phyloP scores from a whole-genome alignment of 1,139 yeast species.

The Pichia sp. region DNA sequence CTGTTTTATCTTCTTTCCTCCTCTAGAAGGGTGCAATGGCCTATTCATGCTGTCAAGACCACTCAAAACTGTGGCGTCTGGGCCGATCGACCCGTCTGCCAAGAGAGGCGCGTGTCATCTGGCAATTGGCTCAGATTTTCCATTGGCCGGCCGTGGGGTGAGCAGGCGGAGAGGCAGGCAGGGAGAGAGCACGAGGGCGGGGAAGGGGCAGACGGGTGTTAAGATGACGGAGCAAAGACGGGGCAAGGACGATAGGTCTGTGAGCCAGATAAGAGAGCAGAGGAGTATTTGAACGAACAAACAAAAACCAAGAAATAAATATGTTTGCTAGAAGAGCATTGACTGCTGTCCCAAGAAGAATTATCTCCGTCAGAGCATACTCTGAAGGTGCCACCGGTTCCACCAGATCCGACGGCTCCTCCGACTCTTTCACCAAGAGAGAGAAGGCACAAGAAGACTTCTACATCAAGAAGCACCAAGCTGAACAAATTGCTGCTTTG shows the following conservation, averaged over 20 bases:
- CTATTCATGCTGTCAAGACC: background rate
- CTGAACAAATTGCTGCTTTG: slow-evolving; percentile 54
- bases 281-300: background rate
- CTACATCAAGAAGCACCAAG: slow-evolving; percentile 58
- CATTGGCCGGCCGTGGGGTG: background rate
- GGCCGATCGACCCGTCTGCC: background rate
- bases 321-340: slow-evolving; percentile 38
- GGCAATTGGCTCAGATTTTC: background rate
- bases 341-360: slow-evolving; percentile 32
- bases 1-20: background rate
- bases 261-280: background rate
- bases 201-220: background rate
- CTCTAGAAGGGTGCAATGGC: background rate
- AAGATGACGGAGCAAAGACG: background rate
- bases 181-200: background rate
- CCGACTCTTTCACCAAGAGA: slow-evolving; percentile 57
- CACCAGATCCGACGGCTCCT: slow-evolving; percentile 45
- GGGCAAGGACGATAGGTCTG: background rate
- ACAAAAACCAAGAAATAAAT: slow-evolving; percentile 5
- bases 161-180: background rate
- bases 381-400: slow-evolving; percentile 54
- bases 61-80: background rate
- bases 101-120: background rate
- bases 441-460: slow-evolving; percentile 69
- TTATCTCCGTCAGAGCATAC: slow-evolving; percentile 40